phyloP scores from a whole-genome alignment of 331 rosid species.

The Rhamnella rubrinervis region DNA sequence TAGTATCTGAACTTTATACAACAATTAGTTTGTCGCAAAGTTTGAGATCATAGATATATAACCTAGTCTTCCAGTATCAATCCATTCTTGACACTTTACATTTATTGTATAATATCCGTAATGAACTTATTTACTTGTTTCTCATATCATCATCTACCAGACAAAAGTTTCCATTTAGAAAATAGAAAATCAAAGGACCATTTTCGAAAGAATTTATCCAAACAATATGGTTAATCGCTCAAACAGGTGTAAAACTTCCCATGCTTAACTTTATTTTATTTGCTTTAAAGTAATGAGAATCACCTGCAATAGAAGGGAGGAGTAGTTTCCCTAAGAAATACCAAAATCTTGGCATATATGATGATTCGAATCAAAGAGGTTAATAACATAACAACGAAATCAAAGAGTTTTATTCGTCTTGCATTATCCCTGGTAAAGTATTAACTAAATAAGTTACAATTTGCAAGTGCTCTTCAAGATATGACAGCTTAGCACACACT shows the following conservation, averaged over 20 bases:
- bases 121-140: neutral
- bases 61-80: neutral
- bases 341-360: constrained; percentile 20
- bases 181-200: no score
- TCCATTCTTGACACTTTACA: neutral
- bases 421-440: constrained; percentile 11
- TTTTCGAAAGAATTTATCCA: no score
- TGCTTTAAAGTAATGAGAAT: neutral
- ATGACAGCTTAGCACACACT: constrained; percentile 16
- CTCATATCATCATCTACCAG: neutral
- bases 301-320: constrained; percentile 4
- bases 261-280: neutral
- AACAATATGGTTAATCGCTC: no score
- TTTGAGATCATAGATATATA: constrained; percentile 2
- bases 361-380: constrained; percentile 7
- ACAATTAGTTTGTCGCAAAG: constrained; percentile 8
- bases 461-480: constrained; percentile 15
- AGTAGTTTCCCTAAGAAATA: constrained; percentile 17
- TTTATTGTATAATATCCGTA: neutral
- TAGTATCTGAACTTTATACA: constrained; percentile 29
- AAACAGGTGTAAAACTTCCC: no score
- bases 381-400: constrained; percentile 13
- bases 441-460: constrained; percentile 8
- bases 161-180: neutral
- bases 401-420: neutral